These are phyloP conservation scores for Viola pubescens DNA, from an alignment of 441 rosid species.

Conservation along the genomic window DNA sequence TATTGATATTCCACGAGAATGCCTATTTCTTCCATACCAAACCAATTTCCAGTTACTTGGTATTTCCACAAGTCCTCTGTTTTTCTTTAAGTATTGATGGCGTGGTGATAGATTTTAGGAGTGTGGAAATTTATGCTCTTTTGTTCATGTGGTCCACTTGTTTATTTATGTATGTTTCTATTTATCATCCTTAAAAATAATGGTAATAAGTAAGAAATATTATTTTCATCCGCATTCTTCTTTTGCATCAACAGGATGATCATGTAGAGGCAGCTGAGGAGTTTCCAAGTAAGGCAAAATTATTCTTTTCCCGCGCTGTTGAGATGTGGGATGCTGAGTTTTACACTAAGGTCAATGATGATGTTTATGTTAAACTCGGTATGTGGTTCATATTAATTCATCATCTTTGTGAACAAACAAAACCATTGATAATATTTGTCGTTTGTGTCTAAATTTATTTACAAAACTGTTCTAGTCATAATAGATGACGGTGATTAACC, in stretches of 20 bases:
- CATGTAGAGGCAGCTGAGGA: conserved; percentile 68
- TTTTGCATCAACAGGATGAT: conserved; percentile 40
- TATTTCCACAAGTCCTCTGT: too few relatives aligned
- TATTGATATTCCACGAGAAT: too few relatives aligned
- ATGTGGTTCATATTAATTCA: conserved; percentile 24
- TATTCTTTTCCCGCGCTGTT: conserved; percentile 49
- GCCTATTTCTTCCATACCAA: too few relatives aligned
- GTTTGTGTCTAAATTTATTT: too few relatives aligned
- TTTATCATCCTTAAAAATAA: background rate
- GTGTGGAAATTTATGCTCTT: background rate
- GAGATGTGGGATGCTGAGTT: conserved; percentile 86
- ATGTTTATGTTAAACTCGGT: conserved; percentile 80
- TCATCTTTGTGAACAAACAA: background rate
- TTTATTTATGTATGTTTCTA: too few relatives aligned
- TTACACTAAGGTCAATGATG: conserved; percentile 85
- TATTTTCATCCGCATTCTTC: conserved; percentile 7
- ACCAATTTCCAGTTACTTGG: too few relatives aligned
- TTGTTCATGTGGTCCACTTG: background rate
- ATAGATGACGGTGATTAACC: too few relatives aligned
- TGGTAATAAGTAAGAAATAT: conserved; percentile 1
- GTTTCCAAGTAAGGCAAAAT: conserved; percentile 51
- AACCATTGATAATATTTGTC: too few relatives aligned
- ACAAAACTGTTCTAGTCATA: too few relatives aligned
- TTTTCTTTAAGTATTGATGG: too few relatives aligned
- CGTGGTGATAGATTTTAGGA: too few relatives aligned